Evolutionary conservation across 1,284 basidiomycete genomes (phyloP).

Genomic region (Serendipita sp.): DNA sequence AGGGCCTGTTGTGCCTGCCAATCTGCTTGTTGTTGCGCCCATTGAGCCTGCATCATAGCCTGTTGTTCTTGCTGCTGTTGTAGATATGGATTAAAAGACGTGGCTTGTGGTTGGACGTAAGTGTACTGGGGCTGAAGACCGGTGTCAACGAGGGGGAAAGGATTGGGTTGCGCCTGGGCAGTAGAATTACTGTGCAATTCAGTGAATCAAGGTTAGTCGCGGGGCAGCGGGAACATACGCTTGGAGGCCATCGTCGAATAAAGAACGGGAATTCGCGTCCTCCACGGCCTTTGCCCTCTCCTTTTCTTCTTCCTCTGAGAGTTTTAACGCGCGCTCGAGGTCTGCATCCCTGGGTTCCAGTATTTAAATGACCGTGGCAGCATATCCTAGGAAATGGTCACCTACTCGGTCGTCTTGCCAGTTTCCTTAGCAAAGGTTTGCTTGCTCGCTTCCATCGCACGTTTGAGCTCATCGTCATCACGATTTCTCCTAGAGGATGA

Average conservation of each 20-base stretch:
- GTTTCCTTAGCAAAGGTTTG: constrained; percentile 59
- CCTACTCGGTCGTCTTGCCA: constrained; percentile 38
- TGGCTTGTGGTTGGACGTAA: constrained; percentile 55
- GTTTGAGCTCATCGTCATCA: constrained; percentile 64
- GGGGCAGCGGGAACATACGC: constrained; percentile 27
- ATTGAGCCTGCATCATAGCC: constrained; percentile 54
- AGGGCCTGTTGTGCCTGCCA: constrained; percentile 15
- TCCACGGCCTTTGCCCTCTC: constrained; percentile 55
- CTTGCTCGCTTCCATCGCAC: constrained; percentile 82
- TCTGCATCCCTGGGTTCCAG: constrained; percentile 48
- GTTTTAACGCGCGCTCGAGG: constrained; percentile 58
- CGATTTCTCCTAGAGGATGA: constrained; percentile 14
- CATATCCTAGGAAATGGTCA: not conserved
- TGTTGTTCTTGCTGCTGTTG: constrained; percentile 37
- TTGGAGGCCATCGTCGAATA: constrained; percentile 80
- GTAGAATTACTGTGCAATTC: constrained; percentile 19
- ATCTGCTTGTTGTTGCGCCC: constrained; percentile 52
- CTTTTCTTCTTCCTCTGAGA: constrained; percentile 81
- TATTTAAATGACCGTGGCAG: not conserved
- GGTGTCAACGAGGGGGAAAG: constrained; percentile 57
- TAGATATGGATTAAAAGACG: constrained; percentile 94
- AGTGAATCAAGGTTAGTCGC: not conserved
- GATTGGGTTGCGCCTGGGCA: constrained; percentile 30
- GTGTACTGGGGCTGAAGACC: constrained; percentile 40
- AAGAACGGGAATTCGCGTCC: constrained; percentile 54